These are phyloP conservation scores for Ceratocystis lukuohia DNA, from an alignment of 2,329 filamentous ascomycete genomes.

Conservation along the genomic window DNA sequence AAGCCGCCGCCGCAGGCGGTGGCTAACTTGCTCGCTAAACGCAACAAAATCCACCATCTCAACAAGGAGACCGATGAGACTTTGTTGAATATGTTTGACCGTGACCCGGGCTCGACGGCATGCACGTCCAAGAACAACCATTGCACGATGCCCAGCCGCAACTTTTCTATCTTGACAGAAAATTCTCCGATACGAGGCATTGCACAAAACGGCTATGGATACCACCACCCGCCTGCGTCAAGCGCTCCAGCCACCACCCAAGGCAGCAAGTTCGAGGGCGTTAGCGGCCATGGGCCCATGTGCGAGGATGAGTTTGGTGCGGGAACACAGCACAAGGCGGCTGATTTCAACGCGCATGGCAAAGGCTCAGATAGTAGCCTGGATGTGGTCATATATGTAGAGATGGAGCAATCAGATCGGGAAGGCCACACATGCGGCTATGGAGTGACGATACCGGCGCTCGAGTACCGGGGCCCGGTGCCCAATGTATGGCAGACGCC, in stretches of 20 bases:
- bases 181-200: conserved; percentile 51
- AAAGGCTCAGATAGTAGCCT: conserved; percentile 47
- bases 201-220: neutral
- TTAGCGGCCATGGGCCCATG: conserved; percentile 57
- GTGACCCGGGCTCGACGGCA: conserved; percentile 64
- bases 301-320: conserved; percentile 65
- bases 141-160: conserved; percentile 82
- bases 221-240: conserved; percentile 13
- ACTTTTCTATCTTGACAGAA: conserved; percentile 83
- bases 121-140: conserved; percentile 67
- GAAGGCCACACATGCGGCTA: conserved; percentile 72
- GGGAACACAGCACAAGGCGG: conserved; percentile 65
- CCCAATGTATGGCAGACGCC: conserved; percentile 19
- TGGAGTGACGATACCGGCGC: conserved; percentile 67
- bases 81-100: conserved; percentile 80
- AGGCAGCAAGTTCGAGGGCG: conserved; percentile 29
- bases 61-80: conserved; percentile 74
- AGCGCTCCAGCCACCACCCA: conserved; percentile 10
- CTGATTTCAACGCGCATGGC: conserved; percentile 42
- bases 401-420: conserved; percentile 71
- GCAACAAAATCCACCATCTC: conserved; percentile 69
- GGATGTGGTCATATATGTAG: conserved; percentile 74
- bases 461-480: conserved; percentile 32
- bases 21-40: conserved; percentile 76
- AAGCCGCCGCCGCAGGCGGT: conserved; percentile 79